phyloP scores from a whole-genome alignment of 805 yeast species.

The Wickerhamiella qilinensis region DNA sequence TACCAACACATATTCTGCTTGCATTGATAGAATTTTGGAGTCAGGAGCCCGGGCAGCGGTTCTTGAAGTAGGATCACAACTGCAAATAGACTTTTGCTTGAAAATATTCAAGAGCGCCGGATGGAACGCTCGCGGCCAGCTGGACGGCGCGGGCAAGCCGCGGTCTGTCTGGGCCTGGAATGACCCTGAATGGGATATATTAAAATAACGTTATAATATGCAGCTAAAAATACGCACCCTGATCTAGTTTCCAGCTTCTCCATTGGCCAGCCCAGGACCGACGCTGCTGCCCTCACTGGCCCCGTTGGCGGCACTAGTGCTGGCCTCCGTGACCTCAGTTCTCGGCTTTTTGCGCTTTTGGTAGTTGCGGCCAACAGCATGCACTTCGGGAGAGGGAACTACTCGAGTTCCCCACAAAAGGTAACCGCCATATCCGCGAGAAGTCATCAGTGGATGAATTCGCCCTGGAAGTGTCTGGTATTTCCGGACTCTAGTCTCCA shows the following conservation, averaged over 20 bases:
- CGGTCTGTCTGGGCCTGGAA: slow-evolving; percentile 15
- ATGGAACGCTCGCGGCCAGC: slow-evolving; percentile 28
- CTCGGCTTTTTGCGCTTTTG: slow-evolving; percentile 5
- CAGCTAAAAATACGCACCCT: no score
- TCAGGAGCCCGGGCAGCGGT: slow-evolving; percentile 40
- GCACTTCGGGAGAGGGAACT: slow-evolving; percentile 49
- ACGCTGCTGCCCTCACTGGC: no score
- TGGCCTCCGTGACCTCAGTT: not conserved
- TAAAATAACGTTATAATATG: no score
- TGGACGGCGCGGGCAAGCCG: slow-evolving; percentile 12
- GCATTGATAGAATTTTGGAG: slow-evolving; percentile 31
- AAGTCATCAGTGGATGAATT: slow-evolving; percentile 89
- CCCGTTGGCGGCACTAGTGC: no score
- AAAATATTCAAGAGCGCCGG: slow-evolving; percentile 11
- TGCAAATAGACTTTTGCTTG: slow-evolving; percentile 36
- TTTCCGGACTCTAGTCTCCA: slow-evolving; percentile 67
- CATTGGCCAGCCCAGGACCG: no score
- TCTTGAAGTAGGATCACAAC: slow-evolving; percentile 55
- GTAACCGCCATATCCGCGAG: slow-evolving; percentile 85
- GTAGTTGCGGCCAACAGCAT: slow-evolving; percentile 37
- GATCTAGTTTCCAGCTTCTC: no score
- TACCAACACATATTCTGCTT: slow-evolving; percentile 46
- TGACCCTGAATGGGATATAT: slow-evolving; percentile 1
- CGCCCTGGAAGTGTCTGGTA: slow-evolving; percentile 91
- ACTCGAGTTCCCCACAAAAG: slow-evolving; percentile 67